Evolutionary conservation across 1,139 yeast genomes (phyloP).

Genomic region (Sugiyamaella pinicola): DNA sequence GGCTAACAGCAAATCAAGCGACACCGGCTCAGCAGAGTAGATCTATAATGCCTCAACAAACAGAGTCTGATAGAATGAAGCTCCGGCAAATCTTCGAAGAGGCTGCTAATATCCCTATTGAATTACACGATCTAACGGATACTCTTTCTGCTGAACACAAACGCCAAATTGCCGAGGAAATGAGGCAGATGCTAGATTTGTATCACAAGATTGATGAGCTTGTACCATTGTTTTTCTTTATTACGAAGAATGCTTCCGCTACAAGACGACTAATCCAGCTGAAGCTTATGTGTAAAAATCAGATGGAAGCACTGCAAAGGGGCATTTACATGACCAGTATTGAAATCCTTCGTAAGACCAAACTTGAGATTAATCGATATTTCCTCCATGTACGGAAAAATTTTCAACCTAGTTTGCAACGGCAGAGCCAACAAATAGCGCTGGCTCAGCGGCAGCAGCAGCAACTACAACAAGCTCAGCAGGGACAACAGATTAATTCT

Average conservation of each 20-base stretch:
- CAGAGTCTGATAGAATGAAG: slow-evolving; percentile 53
- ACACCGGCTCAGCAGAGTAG: slow-evolving; percentile 7
- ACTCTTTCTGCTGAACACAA: slow-evolving; percentile 65
- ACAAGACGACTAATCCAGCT: slow-evolving; percentile 76
- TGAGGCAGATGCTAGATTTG: slow-evolving; percentile 61
- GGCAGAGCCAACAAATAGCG: slow-evolving; percentile 22
- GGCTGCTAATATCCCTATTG: slow-evolving; percentile 65
- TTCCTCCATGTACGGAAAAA: slow-evolving; percentile 70
- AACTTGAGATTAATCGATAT: slow-evolving; percentile 71
- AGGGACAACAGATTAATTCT: slow-evolving; percentile 1
- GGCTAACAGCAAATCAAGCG: not conserved
- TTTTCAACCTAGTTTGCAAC: slow-evolving; percentile 34
- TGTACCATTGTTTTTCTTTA: slow-evolving; percentile 72
- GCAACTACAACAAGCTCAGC: slow-evolving; percentile 15
- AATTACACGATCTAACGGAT: slow-evolving; percentile 65
- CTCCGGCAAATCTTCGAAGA: slow-evolving; percentile 68
- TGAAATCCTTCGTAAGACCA: slow-evolving; percentile 68
- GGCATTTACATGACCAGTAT: slow-evolving; percentile 67
- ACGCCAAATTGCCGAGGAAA: slow-evolving; percentile 58
- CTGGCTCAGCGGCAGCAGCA: slow-evolving; percentile 21
- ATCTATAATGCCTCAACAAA: slow-evolving; percentile 13
- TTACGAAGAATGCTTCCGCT: slow-evolving; percentile 73
- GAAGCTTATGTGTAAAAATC: slow-evolving; percentile 76
- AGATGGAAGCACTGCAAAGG: slow-evolving; percentile 65
- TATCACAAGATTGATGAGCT: slow-evolving; percentile 72